Evolutionary conservation across 2,329 filamentous ascomycete species (phyloP).

Genomic region (Cladosporium halotolerans): DNA sequence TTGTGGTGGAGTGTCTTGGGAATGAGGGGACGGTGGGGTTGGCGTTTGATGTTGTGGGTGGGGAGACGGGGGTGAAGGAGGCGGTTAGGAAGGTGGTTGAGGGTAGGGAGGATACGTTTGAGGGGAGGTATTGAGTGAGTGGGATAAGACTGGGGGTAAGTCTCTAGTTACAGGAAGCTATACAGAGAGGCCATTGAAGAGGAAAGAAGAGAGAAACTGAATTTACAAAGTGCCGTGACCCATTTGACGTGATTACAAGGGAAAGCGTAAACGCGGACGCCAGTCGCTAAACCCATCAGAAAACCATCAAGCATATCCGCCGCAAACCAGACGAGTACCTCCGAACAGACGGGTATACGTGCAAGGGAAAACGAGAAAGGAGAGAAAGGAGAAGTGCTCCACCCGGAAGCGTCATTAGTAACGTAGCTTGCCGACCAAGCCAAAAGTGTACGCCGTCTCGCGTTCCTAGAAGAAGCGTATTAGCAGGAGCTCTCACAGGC

Average conservation of each 20-base stretch:
- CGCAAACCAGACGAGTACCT: neutral
- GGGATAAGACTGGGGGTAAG: neutral
- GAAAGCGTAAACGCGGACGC: neutral
- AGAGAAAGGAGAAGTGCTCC: neutral
- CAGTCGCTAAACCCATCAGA: neutral
- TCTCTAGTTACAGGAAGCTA: no score
- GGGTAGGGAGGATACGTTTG: slow-evolving; percentile 32
- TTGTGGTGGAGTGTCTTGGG: slow-evolving; percentile 50
- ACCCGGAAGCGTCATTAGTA: slow-evolving; percentile 31
- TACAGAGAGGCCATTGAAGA: no score
- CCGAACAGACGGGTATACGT: neutral
- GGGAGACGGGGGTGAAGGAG: slow-evolving; percentile 33
- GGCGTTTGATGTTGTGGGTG: slow-evolving; percentile 41
- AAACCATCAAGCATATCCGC: neutral
- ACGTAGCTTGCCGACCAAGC: slow-evolving; percentile 43
- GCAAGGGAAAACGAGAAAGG: neutral
- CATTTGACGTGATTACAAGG: neutral
- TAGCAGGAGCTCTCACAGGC: slow-evolving; percentile 1
- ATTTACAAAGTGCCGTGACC: neutral
- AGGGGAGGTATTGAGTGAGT: slow-evolving; percentile 25
- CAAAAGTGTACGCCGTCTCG: slow-evolving; percentile 45
- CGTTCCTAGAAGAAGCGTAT: slow-evolving; percentile 35
- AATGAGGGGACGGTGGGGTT: slow-evolving; percentile 40
- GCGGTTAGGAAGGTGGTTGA: slow-evolving; percentile 36
- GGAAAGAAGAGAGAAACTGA: no score